Percentiles rank a stretch among this genome's conserved stretches.
phyloP scores from a whole-genome alignment of 1,284 basidiomycete species.

The Neotropicomus parvogracilis region DNA sequence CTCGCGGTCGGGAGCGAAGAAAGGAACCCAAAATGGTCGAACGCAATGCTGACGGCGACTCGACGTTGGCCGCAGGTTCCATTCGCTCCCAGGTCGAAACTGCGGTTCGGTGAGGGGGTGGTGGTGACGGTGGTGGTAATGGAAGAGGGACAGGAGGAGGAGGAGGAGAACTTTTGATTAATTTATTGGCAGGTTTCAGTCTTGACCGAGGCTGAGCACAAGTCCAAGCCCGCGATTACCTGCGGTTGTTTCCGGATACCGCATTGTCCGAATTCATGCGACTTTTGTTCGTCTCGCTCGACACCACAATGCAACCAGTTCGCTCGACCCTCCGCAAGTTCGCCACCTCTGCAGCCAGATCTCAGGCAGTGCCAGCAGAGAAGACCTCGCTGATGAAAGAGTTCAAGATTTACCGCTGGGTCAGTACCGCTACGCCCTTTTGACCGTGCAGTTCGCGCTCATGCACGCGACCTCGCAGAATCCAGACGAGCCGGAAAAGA shows the following conservation, averaged over 20 bases:
- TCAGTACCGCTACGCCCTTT: slow-evolving; percentile 39
- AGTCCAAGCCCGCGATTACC: no score
- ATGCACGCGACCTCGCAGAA: slow-evolving; percentile 57
- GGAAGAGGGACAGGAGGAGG: background rate
- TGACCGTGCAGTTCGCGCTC: background rate
- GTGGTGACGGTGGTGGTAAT: no score
- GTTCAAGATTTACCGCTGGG: slow-evolving; percentile 98
- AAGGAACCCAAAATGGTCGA: slow-evolving; percentile 35
- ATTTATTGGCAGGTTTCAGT: no score
- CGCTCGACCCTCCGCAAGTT: slow-evolving; percentile 35
- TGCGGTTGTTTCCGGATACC: no score
- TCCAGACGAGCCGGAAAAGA: slow-evolving; percentile 91
- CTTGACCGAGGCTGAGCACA: background rate
- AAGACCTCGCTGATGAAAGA: slow-evolving; percentile 66
- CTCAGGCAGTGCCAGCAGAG: slow-evolving; percentile 41
- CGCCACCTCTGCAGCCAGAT: slow-evolving; percentile 37
- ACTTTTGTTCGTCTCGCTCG: no score
- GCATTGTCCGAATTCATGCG: no score
- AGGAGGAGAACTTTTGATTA: background rate
- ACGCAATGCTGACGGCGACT: slow-evolving; percentile 26
- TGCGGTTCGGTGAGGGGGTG: background rate
- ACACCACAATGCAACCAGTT: no score
- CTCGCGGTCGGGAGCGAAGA: slow-evolving; percentile 33
- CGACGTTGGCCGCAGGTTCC: slow-evolving; percentile 19
- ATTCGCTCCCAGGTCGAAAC: slow-evolving; percentile 1